A percentile compares a stretch with the other conserved stretches of the same genome.
phyloP scores from a whole-genome alignment of 2,329 filamentous ascomycete genomes.

The Harringtonia lauricola region DNA sequence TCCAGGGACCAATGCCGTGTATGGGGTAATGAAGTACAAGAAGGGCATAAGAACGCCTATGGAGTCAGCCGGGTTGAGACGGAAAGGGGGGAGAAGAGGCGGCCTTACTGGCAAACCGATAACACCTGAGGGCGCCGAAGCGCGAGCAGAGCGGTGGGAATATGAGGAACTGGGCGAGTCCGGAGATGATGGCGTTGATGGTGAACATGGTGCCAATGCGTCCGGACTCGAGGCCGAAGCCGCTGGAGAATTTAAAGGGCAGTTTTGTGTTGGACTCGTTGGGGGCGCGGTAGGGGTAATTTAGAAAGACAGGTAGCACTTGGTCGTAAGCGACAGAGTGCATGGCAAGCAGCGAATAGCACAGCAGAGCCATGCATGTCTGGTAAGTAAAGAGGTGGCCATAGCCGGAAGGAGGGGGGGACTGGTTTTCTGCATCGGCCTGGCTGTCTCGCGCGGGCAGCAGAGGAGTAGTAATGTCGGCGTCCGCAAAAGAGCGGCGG shows the following conservation, averaged over 20 bases:
- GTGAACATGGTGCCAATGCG: constrained; percentile 81
- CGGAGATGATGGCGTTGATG: constrained; percentile 67
- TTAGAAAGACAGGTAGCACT: constrained; percentile 77
- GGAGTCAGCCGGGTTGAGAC: not conserved
- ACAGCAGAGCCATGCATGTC: constrained; percentile 37
- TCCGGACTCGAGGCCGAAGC: constrained; percentile 63
- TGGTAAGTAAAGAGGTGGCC: constrained; percentile 18
- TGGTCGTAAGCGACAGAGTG: constrained; percentile 83
- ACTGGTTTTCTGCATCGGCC: constrained; percentile 8
- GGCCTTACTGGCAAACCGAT: constrained; percentile 46
- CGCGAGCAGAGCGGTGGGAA: constrained; percentile 66
- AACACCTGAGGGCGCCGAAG: constrained; percentile 65
- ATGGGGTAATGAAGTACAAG: constrained; percentile 73
- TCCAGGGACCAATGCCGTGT: constrained; percentile 53
- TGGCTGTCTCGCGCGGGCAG: constrained; percentile 27
- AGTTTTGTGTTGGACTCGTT: constrained; percentile 47
- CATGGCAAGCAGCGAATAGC: constrained; percentile 72
- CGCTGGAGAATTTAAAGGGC: constrained; percentile 73
- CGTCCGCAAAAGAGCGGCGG: constrained; percentile 39
- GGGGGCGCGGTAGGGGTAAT: constrained; percentile 51
- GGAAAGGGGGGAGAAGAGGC: not conserved
- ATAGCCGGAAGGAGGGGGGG: not conserved
- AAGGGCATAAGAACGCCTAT: constrained; percentile 56
- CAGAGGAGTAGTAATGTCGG: constrained; percentile 45
- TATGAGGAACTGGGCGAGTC: constrained; percentile 73